A percentile compares a stretch with the other conserved stretches of the same genome.
These are phyloP conservation scores for Beauveria asiatica DNA, from an alignment of 2,329 filamentous ascomycete genomes.

Conservation along the genomic window DNA sequence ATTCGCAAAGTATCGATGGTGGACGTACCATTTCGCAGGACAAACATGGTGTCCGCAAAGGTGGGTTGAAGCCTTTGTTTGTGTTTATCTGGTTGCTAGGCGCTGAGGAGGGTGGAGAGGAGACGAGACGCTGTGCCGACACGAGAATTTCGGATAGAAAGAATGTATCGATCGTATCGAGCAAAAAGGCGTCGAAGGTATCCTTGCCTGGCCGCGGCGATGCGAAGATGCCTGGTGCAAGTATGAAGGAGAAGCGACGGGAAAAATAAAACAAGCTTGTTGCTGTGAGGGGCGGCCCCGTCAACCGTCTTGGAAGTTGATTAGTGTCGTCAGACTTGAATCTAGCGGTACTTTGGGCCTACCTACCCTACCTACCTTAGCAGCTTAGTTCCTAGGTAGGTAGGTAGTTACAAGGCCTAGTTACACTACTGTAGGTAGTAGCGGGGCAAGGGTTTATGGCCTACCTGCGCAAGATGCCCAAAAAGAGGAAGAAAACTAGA, in stretches of 20 bases:
- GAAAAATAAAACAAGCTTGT: neutral
- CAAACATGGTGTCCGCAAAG: slow-evolving; percentile 26
- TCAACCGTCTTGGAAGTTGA: neutral
- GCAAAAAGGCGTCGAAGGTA: neutral
- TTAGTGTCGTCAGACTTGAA: neutral
- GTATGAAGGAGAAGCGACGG: neutral
- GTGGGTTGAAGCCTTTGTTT: slow-evolving; percentile 8
- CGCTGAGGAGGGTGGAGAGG: neutral
- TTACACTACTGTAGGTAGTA: too few relatives aligned
- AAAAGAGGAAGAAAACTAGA: neutral
- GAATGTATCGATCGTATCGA: neutral
- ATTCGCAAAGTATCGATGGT: neutral
- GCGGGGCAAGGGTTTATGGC: neutral
- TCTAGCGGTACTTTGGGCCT: neutral
- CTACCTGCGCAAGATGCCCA: neutral
- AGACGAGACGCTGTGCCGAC: neutral
- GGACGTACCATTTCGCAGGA: slow-evolving; percentile 30
- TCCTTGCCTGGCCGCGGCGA: neutral
- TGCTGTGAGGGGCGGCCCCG: neutral
- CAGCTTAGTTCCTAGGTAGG: too few relatives aligned
- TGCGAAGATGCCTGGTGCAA: neutral
- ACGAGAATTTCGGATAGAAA: neutral
- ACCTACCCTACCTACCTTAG: too few relatives aligned
- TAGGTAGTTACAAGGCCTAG: too few relatives aligned
- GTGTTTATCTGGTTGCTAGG: neutral